Evolutionary conservation across 2,329 filamentous ascomycete species (phyloP).

Genomic region (Pseudonectria buxi): DNA sequence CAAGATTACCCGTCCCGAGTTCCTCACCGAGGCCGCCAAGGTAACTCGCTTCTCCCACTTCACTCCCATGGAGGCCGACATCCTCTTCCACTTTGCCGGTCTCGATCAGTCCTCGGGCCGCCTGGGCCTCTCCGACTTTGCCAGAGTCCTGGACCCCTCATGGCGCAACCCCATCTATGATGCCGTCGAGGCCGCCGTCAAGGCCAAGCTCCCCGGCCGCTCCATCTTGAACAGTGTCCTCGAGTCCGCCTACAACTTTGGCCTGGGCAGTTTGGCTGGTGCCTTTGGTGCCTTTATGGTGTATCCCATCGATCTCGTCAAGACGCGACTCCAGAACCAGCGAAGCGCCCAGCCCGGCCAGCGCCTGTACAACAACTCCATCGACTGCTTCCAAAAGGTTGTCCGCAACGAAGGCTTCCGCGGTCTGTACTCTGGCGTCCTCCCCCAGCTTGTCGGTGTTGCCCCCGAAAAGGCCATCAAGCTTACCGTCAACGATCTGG

Average conservation of each 20-base stretch:
- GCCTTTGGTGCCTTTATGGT: constrained; percentile 99
- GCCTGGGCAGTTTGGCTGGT: constrained; percentile 79
- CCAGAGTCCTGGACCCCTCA: constrained; percentile 88
- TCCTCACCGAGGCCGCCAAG: constrained; percentile 85
- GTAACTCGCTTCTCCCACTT: constrained; percentile 92
- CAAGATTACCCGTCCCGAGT: constrained; percentile 90
- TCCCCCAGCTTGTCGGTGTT: constrained; percentile 93
- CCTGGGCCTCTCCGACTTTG: constrained; percentile 76
- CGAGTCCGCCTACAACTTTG: constrained; percentile 82
- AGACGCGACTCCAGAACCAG: constrained; percentile 98
- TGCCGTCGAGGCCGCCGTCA: constrained; percentile 41
- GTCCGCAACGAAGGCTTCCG: constrained; percentile 83
- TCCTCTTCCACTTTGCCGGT: constrained; percentile 96
- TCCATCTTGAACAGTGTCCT: constrained; percentile 51
- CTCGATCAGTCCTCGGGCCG: constrained; percentile 84
- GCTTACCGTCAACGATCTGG: constrained; percentile 93
- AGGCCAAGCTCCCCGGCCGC: constrained; percentile 18
- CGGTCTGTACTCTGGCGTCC: constrained; percentile 87
- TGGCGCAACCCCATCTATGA: constrained; percentile 64
- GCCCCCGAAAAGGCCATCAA: constrained; percentile 99
- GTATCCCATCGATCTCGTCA: constrained; percentile 96
- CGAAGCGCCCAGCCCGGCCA: constrained; percentile 75
- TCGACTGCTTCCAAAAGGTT: constrained; percentile 92
- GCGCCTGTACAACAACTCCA: constrained; percentile 90
- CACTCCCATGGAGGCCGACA: constrained; percentile 97